Evolutionary conservation across 306 rosid genomes (phyloP).

Genomic region (Citrullus amarus): DNA sequence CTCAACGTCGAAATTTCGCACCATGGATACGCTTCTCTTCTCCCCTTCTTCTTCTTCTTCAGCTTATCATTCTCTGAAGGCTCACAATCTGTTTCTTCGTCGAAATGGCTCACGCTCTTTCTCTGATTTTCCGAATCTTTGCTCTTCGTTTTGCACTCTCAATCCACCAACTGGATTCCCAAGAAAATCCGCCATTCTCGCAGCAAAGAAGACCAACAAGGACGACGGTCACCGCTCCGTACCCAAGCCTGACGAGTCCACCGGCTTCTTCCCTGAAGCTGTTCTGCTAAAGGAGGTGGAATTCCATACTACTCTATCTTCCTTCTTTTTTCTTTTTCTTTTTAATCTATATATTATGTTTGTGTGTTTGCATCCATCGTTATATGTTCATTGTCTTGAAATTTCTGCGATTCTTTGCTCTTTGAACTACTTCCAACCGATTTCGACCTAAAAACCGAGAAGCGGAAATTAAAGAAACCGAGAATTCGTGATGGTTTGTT

Average conservation of each 20-base stretch:
- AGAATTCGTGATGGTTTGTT: not conserved
- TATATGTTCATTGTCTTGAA: not conserved
- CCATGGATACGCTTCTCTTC: constrained; percentile 36
- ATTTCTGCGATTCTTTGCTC: not conserved
- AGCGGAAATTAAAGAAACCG: not conserved
- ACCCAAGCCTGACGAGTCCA: constrained; percentile 53
- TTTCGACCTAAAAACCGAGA: not conserved
- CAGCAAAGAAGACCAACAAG: constrained; percentile 37
- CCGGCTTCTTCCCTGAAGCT: constrained; percentile 82
- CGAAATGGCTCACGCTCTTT: constrained; percentile 12
- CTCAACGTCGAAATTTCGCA: not conserved
- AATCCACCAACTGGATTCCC: constrained; percentile 14
- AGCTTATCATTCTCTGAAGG: constrained; percentile 20
- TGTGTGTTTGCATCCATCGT: not conserved
- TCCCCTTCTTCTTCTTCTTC: constrained; percentile 20
- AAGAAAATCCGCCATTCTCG: constrained; percentile 36
- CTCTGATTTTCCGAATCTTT: constrained; percentile 14
- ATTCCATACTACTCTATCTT: not conserved
- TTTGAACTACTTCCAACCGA: not conserved
- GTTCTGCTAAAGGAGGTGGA: constrained; percentile 73
- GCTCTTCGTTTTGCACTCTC: constrained; percentile 17
- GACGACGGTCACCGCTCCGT: constrained; percentile 48
- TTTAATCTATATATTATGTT: not conserved
- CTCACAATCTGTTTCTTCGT: constrained; percentile 7
- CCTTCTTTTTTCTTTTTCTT: not conserved